These are phyloP conservation scores for Ceratobasidium sp. DNA, from an alignment of 1,284 basidiomycete genomes.

Conservation along the genomic window DNA sequence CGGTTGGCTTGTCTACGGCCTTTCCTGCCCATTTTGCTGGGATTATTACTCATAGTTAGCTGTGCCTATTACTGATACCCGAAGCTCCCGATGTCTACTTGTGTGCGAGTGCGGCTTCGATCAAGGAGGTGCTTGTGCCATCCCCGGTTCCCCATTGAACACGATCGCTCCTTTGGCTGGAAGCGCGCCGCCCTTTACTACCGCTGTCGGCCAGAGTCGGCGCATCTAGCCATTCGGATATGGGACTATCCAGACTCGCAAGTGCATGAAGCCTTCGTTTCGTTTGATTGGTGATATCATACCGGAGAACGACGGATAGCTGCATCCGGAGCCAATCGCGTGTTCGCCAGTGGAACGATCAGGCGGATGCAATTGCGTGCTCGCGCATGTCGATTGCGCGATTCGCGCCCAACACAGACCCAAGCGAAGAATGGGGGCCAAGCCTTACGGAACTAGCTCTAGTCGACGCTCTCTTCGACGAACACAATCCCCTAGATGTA, in stretches of 20 bases:
- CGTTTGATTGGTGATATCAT: background rate
- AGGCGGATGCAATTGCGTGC: conserved; percentile 41
- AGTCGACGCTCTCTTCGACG: background rate
- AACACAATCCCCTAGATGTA: background rate
- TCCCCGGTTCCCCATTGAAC: background rate
- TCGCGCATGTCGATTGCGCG: conserved; percentile 31
- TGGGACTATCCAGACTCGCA: background rate
- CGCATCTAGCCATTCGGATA: too few species aligned
- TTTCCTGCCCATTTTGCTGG: background rate
- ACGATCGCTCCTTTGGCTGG: background rate
- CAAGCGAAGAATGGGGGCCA: background rate
- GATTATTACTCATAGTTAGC: background rate
- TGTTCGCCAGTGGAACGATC: background rate
- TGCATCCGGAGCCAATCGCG: conserved; percentile 11
- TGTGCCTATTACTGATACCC: background rate
- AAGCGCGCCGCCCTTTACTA: background rate
- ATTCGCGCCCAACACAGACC: conserved; percentile 23
- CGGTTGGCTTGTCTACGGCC: background rate
- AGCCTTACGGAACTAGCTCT: background rate
- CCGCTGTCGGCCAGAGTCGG: too few species aligned
- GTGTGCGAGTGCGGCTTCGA: background rate
- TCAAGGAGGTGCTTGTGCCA: background rate
- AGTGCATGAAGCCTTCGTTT: background rate
- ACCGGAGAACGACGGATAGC: background rate
- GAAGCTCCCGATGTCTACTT: background rate